Evolutionary conservation across 176 grass and related monocot genomes (phyloP), one percentile per base, ranked within the genome.

Genomic region (Tillandsia fasciculata): DNA sequence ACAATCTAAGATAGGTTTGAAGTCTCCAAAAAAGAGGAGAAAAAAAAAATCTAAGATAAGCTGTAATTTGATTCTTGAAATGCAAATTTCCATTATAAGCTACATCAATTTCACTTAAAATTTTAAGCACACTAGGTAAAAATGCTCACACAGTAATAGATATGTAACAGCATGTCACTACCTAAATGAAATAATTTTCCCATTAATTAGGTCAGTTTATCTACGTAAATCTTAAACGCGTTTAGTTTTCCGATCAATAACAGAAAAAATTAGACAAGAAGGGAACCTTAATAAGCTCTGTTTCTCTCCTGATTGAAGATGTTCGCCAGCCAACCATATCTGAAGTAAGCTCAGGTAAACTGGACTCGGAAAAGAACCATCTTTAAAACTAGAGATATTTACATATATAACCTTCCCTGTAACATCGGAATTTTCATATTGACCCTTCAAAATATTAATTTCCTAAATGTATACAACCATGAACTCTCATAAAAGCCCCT

Each of bases 281-380:
- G 29, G 27, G 1, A 74, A 96, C 85, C 88, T 91, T 82, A 77
- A 68, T 5, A 70, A 96, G 88, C 11, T 88, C 80, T 51, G 69
- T 70, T 65, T 91, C 92, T 81, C 88, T 88, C 80, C 92, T 84
- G 24, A 96, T 76, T 70, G 92, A 96, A 73, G 92, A 96, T 54
- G 92, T 96, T 69, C 83, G 76, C 92, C 92, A 91, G 8, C 92
- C 92, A 15, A 96, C 92, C 92, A 91, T 87, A 63, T 96, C 92
- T 96, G 26, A 63, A 48, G 53, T 65, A 72, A 74, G 49, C 52
- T 91, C 72, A 96, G 81, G 88, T 76, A 82, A 89, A 78, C 67
- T 64, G 47, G 57, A 78, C 8, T 26, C 54, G 18, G n/a, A 83
- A 78, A 65, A 28, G 3, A 82, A 68, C 33, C 33, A 79, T 27